phyloP scores from a whole-genome alignment of 2,329 filamentous ascomycete genomes.

The Venturia oleaginea region DNA sequence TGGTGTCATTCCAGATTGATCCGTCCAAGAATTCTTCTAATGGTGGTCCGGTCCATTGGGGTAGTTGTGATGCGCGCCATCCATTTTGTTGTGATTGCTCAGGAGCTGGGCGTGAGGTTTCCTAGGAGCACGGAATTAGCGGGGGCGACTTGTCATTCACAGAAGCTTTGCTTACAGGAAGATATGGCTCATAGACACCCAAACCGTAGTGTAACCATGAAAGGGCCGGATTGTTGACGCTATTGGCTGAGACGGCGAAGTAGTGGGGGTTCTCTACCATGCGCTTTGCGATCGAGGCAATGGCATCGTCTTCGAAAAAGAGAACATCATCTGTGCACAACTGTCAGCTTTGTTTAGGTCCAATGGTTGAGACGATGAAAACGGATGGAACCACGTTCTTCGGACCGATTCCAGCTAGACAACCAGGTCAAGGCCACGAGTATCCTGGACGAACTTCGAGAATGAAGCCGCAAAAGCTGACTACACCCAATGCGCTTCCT shows the following conservation, averaged over 20 bases:
- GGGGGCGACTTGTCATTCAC: too few species aligned
- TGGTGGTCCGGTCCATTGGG: conserved; percentile 4
- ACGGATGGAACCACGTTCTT: background rate
- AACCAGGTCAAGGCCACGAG: background rate
- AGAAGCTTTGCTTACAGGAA: conserved; percentile 2
- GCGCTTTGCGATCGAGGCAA: conserved; percentile 8
- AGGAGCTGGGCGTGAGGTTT: background rate
- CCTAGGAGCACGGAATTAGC: background rate
- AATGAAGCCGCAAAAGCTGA: background rate
- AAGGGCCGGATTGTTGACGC: conserved; percentile 12
- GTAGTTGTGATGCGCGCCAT: conserved; percentile 13
- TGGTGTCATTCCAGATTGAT: background rate
- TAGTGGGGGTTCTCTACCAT: conserved; percentile 12
- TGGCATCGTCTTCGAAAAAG: conserved; percentile 14
- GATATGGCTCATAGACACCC: conserved; percentile 12
- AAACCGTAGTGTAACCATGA: conserved; percentile 12
- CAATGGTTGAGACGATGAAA: background rate
- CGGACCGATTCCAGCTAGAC: background rate
- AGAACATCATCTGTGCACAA: background rate
- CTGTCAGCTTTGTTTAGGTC: background rate
- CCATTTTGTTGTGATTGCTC: background rate
- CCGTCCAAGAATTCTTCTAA: background rate
- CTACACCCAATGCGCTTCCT: too few species aligned
- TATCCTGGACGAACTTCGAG: background rate
- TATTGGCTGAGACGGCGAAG: conserved; percentile 14